Conservation (phyloP, 441 rosid species). For the Hura crepitans region DNA sequence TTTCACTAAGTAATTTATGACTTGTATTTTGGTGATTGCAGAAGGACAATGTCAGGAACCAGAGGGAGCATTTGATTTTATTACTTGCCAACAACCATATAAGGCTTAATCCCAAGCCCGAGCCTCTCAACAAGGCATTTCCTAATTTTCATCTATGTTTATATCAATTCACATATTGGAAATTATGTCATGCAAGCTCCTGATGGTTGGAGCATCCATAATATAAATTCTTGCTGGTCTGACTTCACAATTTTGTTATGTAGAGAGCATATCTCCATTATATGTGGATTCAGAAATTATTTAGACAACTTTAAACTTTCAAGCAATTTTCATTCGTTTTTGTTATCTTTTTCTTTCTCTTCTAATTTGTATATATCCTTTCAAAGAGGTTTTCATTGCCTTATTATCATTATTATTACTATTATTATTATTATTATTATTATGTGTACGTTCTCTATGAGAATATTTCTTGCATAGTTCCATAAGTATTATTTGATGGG, state of each 20-base stretch:
- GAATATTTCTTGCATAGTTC: background rate
- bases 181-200: background rate
- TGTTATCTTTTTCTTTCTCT: background rate
- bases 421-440: background rate
- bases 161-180: background rate
- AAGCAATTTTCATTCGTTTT: background rate
- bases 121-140: slow-evolving; percentile 85
- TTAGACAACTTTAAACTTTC: background rate
- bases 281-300: background rate
- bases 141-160: slow-evolving; percentile 13
- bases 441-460: background rate
- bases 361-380: background rate
- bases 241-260: slow-evolving; percentile 5
- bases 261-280: background rate
- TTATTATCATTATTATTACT: background rate
- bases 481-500: background rate
- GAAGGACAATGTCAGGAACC: slow-evolving; percentile 94
- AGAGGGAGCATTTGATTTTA: slow-evolving; percentile 92
- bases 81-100: slow-evolving; percentile 83
- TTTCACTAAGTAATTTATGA: slow-evolving; percentile 11
- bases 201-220: slow-evolving; percentile 4
- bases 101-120: slow-evolving; percentile 84
- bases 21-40: slow-evolving; percentile 36
- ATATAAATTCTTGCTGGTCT: background rate
- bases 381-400: background rate